Base-by-base conservation (phyloP, 2,329 filamentous ascomycete species). In the Pseudocercospora crystallina region DNA sequence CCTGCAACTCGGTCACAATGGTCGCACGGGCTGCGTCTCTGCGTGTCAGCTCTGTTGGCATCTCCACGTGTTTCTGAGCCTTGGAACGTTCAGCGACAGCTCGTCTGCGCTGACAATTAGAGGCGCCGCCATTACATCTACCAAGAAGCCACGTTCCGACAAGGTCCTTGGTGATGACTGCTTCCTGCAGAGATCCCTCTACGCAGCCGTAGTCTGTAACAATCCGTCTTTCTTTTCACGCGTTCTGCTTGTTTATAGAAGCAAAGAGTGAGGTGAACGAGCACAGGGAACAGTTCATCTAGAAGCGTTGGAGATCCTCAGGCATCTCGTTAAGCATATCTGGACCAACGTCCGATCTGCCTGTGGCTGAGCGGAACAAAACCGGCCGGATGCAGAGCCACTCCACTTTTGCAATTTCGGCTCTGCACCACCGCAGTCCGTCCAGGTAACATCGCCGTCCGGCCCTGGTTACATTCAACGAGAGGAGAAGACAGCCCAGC, bases 341-440 rank as follows among this genome's bases (percentile, higher is more conserved):
- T 40, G 29, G 29, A 15, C 34, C 38, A 36, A 17, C 34, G 43
- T 26, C 29, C 38, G 40, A 52, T 55, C 53, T n/a, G n/a, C n/a
- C n/a, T n/a, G 40, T 26, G 20, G 45, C 44, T 47, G 31, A 26
- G 40, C 30, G 33, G 45, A 13, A 32, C 35, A 29, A 44, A 37
- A 41, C 12, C 33, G 36, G 34, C 12, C 14, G 45, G 15, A 26
- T 29, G 38, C 40, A 33, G n/a, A 31, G 12, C 11, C 32, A 45
- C 44, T 53, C 50, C 45, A 37, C 50, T 34, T 26, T 26, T 26
- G 20, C 41, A 51, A 52, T 48, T 51, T 51, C 53, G 45, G 53
- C 39, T 42, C 34, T 46, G 45, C 40, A 44, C 35, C 14, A 51
- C 47, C 40, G 30, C 38, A 48, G 30, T 17, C 29, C 29, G 33